Percentiles rank a stretch among this genome's conserved stretches.
These are phyloP conservation scores for Cenchrus purpureus DNA, from an alignment of 176 grass and related monocot species.

Conservation along the genomic window DNA sequence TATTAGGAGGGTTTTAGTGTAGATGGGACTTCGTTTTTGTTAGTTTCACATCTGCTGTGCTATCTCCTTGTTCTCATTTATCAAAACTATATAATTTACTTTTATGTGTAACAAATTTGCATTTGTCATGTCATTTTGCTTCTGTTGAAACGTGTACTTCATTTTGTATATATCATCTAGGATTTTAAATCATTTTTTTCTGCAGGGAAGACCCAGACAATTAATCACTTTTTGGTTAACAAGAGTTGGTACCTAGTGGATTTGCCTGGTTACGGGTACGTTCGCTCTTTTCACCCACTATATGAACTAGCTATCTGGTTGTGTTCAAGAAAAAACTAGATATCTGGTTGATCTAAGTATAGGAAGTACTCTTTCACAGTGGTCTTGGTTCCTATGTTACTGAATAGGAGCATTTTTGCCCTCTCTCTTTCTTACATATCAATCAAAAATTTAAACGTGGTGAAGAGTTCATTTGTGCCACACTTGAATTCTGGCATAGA, in stretches of 20 bases:
- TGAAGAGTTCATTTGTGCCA: neutral
- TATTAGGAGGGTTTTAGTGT: neutral
- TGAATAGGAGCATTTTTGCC: neutral
- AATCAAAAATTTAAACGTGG: neutral
- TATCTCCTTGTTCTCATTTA: neutral
- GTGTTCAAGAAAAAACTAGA: neutral
- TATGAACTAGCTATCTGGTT: neutral
- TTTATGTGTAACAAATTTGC: neutral
- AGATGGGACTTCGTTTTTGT: neutral
- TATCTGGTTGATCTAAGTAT: neutral
- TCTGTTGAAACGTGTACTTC: neutral
- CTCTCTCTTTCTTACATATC: neutral
- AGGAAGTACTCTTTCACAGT: neutral
- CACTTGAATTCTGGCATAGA: neutral
- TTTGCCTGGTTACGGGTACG: slow-evolving; percentile 94
- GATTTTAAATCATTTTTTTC: slow-evolving; percentile 18
- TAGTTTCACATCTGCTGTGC: neutral
- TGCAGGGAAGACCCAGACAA: slow-evolving; percentile 87
- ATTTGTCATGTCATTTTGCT: neutral
- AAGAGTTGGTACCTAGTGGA: slow-evolving; percentile 97
- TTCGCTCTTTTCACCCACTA: neutral
- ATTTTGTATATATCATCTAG: neutral
- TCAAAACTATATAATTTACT: slow-evolving; percentile 16
- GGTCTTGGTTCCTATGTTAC: neutral
- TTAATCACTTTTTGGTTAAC: slow-evolving; percentile 96